Base-by-base conservation (phyloP, 2,329 filamentous ascomycete species). In the Oidium heveae region DNA sequence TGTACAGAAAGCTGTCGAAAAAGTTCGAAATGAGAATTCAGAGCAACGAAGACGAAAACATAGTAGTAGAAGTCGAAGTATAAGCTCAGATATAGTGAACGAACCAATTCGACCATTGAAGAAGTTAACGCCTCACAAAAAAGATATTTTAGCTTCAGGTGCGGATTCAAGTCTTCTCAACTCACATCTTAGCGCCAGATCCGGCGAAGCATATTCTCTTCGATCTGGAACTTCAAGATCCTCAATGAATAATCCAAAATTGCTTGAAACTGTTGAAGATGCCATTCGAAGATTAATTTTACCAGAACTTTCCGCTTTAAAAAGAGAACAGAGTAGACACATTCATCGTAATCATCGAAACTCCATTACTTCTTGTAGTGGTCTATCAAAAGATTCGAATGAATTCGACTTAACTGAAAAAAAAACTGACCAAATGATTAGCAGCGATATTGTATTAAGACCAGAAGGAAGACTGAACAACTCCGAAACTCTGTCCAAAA, bases 261-360 rank as follows among this genome's bases (percentile, higher is more conserved):
- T 85, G 4, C 71, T 85, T 10, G 78, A 82, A 58, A 82, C 81
- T 1, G 82, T 86, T 0, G 82, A 85, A 66, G 81, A 85, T 68
- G 81, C 80, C 18, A 85, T 86, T 63, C 77, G 80, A 61, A 73
- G 80, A 55, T 69, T 85, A 57, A 84, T 85, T 54, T 67, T 98
- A 2, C 91, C 91, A 0, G 89, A 98, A 67, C 73, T 98, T 47
- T 89, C 86, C 61, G 86, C 87, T 10, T 72, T 98, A 55, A 95
- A 94, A 67, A 80, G 88, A 62, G 87, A 94, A 63, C 84, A 89
- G 65, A 88, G 85, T 66, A 82, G 82, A 59, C 79, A 82, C 58
- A 75, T 82, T 59, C 49, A 73, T 68, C 49, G 80, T 56, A 51
- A 72, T 69, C 49, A 72, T 69, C 72, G 78, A 61, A 76, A 78